Base-by-base conservation (phyloP, 2,329 filamentous ascomycete genomes). In the Eutypa lata region DNA sequence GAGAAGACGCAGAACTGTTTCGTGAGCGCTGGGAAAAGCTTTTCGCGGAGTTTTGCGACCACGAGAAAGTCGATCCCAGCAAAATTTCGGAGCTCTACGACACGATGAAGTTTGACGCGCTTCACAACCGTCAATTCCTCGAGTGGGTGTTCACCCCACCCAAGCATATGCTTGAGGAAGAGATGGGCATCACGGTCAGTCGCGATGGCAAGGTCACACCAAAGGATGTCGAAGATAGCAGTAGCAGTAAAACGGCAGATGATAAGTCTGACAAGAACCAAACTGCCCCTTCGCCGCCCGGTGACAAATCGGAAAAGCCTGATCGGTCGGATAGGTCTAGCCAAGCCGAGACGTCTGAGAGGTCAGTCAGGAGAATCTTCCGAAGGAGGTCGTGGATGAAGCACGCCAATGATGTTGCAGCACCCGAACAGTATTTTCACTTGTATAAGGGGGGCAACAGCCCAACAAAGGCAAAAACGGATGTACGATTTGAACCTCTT, bases 51-150 rank as follows among this genome's bases (percentile, higher is more conserved):
- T 99, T 99, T 65, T 94, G 89, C 60, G 95, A 99, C 69, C 88
- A 90, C 1, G 94, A 99, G 65, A 99, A 99, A 76, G 91, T 97
- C 18, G 94, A 99, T 70, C 95, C 95, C 18, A 96, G 92, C 78
- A 99, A 99, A 76, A 93, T 99, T 57, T 97, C 91, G 5, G 94
- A 99, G 74, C 81, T 99, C 2, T 99, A 99, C 70, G 94, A 99
- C 70, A 97, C 93, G 19, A 97, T 99, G 94, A 99, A 99, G 71
- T 99, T 97, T 59, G 94, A 99, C 69, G 94, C 94, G 1, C 79
- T 99, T 14, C 95, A 99, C 72, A 99, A 99, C 67, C 86, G 94
- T 2, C 90, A 91, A 57, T 99, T 99, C 65, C 76, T 99, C 3
- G 94, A 99, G 70, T 97, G 94, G 90, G 88, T 97, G 0, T 99